Evolutionary conservation across 148 eudicot genomes (phyloP), one percentile per base, ranked within the genome.

Genomic region (Fallopia convolvulus): DNA sequence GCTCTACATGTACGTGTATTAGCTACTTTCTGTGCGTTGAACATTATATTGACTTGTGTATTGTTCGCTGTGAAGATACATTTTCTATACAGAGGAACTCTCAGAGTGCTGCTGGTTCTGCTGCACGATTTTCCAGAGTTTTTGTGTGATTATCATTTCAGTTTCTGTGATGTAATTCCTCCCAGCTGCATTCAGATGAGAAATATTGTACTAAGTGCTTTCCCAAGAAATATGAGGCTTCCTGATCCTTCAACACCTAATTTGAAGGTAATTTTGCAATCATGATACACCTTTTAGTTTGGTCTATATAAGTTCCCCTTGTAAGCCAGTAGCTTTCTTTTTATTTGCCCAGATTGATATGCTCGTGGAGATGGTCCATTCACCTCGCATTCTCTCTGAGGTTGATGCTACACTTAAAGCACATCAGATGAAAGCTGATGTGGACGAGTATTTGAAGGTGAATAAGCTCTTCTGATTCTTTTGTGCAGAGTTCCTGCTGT

Each of bases 101-200:
- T 93, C 63, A 84, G 98, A 85, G 97, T 93, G 80, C 82, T 96
- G 86, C 83, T 96, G 75, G 99, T 96, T 86, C 82, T 96, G 71
- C 91, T 91, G 77, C 99, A 96, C 78, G 99, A 96, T 89, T 91
- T 93, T 80, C 99, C 98, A 0, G 97, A 93, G 76, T 96, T 96
- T 70, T 86, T 96, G 80, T 96, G 97, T 48, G 93, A 93, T 81
- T 93, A 91, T 86, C 99, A 93, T 88, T 96, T 93, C 83, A 93
- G 97, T 78, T 96, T 93, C 82, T 96, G 98, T 81, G 94, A 96
- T 87, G 97, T 96, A 53, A 96, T 96, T 61, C 99, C 98, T 70
- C 93, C 92, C 9, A 96, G 97, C 76, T 96, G 99, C 83, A 91
- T 96, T 82, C 99, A 96, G 81, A 96, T 96, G 99, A 89, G 98